A percentile compares a stretch with the other conserved stretches of the same genome.
Evolutionary conservation across 768 basidiomycete species (phyloP).

Genomic region (Dacryopinax spathularia): DNA sequence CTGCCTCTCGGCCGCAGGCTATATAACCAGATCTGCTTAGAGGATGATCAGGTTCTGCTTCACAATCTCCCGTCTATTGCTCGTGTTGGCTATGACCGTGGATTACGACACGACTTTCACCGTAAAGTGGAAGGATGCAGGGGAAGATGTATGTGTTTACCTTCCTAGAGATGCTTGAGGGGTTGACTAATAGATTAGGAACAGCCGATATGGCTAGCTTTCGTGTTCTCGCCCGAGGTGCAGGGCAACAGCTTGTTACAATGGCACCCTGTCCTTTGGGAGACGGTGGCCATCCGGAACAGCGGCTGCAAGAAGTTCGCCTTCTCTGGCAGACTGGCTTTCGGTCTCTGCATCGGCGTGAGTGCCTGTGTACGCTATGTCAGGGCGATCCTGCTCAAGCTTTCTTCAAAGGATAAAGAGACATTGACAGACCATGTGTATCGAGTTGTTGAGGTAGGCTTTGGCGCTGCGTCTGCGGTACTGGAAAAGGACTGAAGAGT

Average conservation of each 20-base stretch:
- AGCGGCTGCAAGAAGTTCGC: not conserved
- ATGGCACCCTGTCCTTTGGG: not conserved
- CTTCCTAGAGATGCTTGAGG: no score
- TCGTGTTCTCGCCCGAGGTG: not conserved
- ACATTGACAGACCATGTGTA: not conserved
- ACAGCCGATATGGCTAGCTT: not conserved
- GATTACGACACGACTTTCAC: not conserved
- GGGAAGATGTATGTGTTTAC: not conserved
- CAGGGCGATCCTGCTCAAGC: not conserved
- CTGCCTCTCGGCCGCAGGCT: no score
- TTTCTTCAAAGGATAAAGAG: not conserved
- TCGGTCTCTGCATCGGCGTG: not conserved
- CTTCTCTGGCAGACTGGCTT: not conserved
- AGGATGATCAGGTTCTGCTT: no score
- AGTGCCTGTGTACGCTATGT: not conserved
- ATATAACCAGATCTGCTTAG: no score
- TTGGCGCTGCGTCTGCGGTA: not conserved
- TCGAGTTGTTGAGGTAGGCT: not conserved
- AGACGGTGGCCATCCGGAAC: not conserved
- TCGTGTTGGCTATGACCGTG: not conserved
- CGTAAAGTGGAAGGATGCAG: not conserved
- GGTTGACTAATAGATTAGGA: not conserved
- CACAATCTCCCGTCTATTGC: not conserved
- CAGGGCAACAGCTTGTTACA: not conserved
- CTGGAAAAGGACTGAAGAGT: not conserved